A percentile compares a stretch with the other conserved stretches of the same genome.
phyloP scores from a whole-genome alignment of 192 early-diverging fungal species.

The Coemansia erecta region DNA sequence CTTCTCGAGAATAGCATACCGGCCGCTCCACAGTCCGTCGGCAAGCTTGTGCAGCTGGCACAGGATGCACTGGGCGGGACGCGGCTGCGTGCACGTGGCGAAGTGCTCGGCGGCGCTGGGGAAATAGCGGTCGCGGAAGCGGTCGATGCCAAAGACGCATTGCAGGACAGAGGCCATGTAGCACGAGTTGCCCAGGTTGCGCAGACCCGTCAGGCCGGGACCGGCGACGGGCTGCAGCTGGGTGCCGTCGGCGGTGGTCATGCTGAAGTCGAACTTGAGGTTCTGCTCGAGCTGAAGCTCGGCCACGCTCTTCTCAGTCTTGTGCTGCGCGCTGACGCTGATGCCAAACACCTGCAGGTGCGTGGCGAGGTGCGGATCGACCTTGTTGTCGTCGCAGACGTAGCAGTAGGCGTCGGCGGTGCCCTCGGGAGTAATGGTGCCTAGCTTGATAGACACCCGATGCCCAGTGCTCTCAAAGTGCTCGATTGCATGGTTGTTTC shows the following conservation, averaged over 20 bases:
- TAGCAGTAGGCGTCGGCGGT: conserved; percentile 72
- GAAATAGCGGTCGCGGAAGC: conserved; percentile 71
- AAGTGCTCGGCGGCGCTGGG: conserved; percentile 38
- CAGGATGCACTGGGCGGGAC: conserved; percentile 73
- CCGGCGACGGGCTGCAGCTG: conserved; percentile 80
- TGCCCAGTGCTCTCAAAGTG: conserved; percentile 85
- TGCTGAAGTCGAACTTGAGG: conserved; percentile 94
- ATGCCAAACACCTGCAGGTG: conserved; percentile 91
- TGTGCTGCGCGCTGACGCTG: conserved; percentile 73
- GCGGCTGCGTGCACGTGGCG: conserved; percentile 29
- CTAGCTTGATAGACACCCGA: conserved; percentile 84
- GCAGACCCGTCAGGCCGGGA: conserved; percentile 88
- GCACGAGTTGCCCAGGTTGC: conserved; percentile 96
- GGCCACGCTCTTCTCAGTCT: conserved; percentile 88
- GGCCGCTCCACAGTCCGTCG: conserved; percentile 84
- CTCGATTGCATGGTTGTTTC: conserved; percentile 87
- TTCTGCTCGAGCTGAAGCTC: conserved; percentile 98
- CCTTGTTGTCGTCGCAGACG: conserved; percentile 73
- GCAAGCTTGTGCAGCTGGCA: conserved; percentile 94
- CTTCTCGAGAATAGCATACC: conserved; percentile 67
- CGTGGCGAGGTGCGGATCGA: conserved; percentile 72
- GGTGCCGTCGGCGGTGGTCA: conserved; percentile 94
- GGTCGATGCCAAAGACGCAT: conserved; percentile 74
- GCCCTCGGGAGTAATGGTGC: conserved; percentile 97
- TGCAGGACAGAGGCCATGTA: conserved; percentile 97